A percentile compares a stretch with the other conserved stretches of the same genome.
Evolutionary conservation across 495 filamentous ascomycete species (phyloP).

Genomic region (Penicillium mononematosum): DNA sequence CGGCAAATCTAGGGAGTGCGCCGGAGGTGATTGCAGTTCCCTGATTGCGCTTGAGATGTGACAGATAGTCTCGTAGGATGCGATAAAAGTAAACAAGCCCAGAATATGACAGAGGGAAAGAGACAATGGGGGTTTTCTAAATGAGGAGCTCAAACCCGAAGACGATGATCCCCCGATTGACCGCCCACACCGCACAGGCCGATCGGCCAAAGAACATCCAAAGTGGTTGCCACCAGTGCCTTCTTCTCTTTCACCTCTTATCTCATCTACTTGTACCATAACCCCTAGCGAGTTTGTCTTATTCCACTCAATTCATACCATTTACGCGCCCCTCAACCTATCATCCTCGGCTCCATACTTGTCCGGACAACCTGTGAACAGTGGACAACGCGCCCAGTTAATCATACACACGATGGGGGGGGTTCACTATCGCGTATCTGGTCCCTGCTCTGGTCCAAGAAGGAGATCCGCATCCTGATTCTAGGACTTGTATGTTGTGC

Average conservation of each 20-base stretch:
- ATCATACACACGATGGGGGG: conserved; percentile 68
- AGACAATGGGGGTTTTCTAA: conserved; percentile 8
- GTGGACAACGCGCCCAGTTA: conserved; percentile 1
- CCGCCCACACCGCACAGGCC: conserved; percentile 34
- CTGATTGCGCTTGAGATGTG: neutral
- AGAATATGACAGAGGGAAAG: neutral
- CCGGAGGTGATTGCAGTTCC: conserved; percentile 6
- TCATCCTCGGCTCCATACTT: conserved; percentile 7
- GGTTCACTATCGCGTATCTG: conserved; percentile 72
- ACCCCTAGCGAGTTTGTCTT: conserved; percentile 1
- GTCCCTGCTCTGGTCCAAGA: conserved; percentile 83
- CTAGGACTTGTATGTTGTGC: conserved; percentile 74
- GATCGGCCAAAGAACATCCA: conserved; percentile 22
- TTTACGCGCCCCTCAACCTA: conserved; percentile 1
- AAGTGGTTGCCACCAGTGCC: conserved; percentile 29
- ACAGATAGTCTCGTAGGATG: neutral
- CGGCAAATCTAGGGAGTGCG: conserved; percentile 26
- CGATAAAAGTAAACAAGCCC: neutral
- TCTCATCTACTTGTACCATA: conserved; percentile 13
- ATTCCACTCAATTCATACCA: neutral
- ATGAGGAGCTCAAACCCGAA: conserved; percentile 22
- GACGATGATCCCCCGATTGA: conserved; percentile 27
- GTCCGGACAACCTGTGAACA: conserved; percentile 5
- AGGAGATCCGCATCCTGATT: conserved; percentile 96
- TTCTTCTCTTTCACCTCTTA: conserved; percentile 9